Base-by-base conservation (phyloP, 371 early-diverging fungal species). In the Lichtheimia ramosa region DNA sequence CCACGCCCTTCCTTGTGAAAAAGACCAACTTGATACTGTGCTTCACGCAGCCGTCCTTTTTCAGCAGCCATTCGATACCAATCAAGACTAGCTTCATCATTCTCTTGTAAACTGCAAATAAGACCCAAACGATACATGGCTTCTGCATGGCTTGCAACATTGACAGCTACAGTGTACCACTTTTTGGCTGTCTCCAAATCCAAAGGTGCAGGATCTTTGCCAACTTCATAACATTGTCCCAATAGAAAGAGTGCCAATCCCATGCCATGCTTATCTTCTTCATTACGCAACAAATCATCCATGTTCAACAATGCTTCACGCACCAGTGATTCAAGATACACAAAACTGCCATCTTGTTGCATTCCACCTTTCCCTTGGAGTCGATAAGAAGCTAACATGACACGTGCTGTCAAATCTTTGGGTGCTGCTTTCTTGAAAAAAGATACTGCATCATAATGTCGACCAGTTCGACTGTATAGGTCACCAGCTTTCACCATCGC, bases 41-140 rank as follows among this genome's bases (percentile, higher is more conserved):
- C 63, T n/a, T 65, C 68, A 2, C 60, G 20, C 40, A 71, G 68
- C 0, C 54, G 56, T 0, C 66, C 72, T 12, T 48, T 63, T 23
- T 69, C 67, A 18, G 72, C 68, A 40, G 77, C 77, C 12, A 54
- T 59, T 8, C 59, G 51, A 50, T 55, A 75, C 75, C 75, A 75
- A 27, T 64, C 60, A 5, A 72, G 51, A 0, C 71, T 60, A 6
- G 43, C 65, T 27, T 54, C 52, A 25, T 57, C 51, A 15, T 58
- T 56, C 2, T 48, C 64, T 42, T 51, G 49, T 15, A 43, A 21
- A 42, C 40, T 54, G 28, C n/a, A 42, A 5, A 64, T 48, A 12
- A 25, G 15, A 6, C 61, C 68, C 28, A 68, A 46, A 2, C 51
- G 58, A 41, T 46, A 63, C 53, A 56, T 62, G 14, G 68, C 68